Evolutionary conservation across 768 basidiomycete species (phyloP), one percentile per base, ranked within the genome.

Genomic region (Pisolithus marmoratus): DNA sequence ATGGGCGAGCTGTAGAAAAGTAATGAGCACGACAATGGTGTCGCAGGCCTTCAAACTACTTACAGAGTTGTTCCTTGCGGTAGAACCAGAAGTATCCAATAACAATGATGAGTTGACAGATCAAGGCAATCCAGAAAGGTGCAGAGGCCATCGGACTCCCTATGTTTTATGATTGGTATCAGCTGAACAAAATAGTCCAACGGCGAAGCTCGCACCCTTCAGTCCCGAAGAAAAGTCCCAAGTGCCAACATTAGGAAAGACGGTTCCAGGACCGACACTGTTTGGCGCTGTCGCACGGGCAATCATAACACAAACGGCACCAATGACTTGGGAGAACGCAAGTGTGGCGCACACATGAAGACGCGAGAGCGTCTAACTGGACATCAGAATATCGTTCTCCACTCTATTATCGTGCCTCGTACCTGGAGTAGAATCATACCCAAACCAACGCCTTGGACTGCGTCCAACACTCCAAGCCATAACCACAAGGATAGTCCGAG

Each of bases 71-170:
- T 70, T 95, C 93, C 72, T 91, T 93, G 68, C 93, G 84, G 71
- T 94, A 95, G 81, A 95, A 94, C 90, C 90, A 90, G 76, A 94
- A 93, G 73, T 95, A 95, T 20, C 93, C 93, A 54, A 85, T 69
- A 52, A 94, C 90, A 63, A 95, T 92, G 58, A 93, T 68, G 49
- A 95, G 63, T 65, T 92, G 90, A 65, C 83, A 88, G 7, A 82
- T 60, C 50, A 90, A 73, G 43, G 90, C 90, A 47, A 94, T 70
- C 93, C 93, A 95, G 76, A 95, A 95, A 42, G 88, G 77, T 50
- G 90, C 84, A 15, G 80, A 75, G 19, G 86, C 88, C 81, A 92
- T 84, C 20, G 90, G 90, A 60, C 90, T 91, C 55, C 83, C 83
- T 75, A 55, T 48, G 36, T 17, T 31, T n/a, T 12, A 12, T 29